These are phyloP conservation scores for Tephrocybe rancida DNA, from an alignment of 768 basidiomycete genomes.

Conservation along the genomic window DNA sequence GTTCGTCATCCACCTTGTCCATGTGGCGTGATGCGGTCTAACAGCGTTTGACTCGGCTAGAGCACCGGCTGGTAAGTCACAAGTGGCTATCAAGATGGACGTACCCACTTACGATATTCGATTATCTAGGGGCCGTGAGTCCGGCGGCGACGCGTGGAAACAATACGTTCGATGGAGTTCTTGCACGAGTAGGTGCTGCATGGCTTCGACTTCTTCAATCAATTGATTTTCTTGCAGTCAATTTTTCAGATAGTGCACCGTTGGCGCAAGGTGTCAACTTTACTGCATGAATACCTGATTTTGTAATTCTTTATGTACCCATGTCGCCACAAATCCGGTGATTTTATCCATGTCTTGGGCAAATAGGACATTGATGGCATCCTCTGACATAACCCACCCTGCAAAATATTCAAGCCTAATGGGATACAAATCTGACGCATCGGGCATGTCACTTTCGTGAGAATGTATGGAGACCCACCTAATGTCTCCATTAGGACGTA, in stretches of 20 bases:
- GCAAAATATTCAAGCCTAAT: neutral
- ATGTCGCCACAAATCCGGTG: conserved; percentile 14
- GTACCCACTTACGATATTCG: conserved; percentile 9
- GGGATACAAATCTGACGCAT: conserved; percentile 7
- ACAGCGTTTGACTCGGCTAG: conserved; percentile 37
- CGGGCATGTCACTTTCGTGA: conserved; percentile 10
- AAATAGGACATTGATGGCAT: conserved; percentile 8
- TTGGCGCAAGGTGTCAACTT: conserved; percentile 95
- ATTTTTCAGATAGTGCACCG: conserved; percentile 87
- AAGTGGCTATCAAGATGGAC: conserved; percentile 3
- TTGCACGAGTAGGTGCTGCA: conserved; percentile 60
- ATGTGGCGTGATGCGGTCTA: conserved; percentile 20
- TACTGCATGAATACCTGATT: conserved; percentile 35
- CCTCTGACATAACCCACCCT: conserved; percentile 1
- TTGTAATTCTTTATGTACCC: conserved; percentile 1
- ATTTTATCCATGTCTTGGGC: conserved; percentile 1
- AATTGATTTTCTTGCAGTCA: conserved; percentile 48
- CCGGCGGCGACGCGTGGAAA: conserved; percentile 98
- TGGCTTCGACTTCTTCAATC: neutral
- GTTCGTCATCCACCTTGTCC: conserved; percentile 34
- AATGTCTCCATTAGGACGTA: conserved; percentile 22
- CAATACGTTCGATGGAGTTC: conserved; percentile 93
- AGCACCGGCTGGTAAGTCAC: conserved; percentile 78
- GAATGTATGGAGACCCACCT: conserved; percentile 13
- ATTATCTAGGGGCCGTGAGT: conserved; percentile 82